Evolutionary conservation across 441 rosid species (phyloP).

Genomic region (Adansonia rubrostipa): DNA sequence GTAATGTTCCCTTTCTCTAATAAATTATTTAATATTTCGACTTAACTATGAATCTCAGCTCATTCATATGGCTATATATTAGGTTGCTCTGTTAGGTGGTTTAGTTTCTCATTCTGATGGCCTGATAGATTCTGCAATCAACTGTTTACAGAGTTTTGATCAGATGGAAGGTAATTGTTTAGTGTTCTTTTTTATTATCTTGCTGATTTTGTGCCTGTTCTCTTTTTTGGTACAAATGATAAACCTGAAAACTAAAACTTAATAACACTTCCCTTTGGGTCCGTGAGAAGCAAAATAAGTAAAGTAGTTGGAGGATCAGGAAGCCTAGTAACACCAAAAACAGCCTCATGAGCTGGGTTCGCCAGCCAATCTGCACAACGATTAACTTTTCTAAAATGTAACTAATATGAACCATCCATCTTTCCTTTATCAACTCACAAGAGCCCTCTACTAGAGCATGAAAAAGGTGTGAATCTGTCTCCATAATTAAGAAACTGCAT

Average conservation of each 20-base stretch:
- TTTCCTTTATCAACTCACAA: background rate
- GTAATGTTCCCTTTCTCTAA: slow-evolving; percentile 46
- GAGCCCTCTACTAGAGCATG: background rate
- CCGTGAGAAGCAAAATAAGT: slow-evolving; percentile 2
- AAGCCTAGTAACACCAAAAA: background rate
- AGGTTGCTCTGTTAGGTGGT: slow-evolving; percentile 83
- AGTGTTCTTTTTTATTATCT: background rate
- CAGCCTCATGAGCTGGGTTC: background rate
- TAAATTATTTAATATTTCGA: slow-evolving; percentile 15
- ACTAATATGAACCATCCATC: background rate
- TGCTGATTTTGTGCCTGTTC: slow-evolving; percentile 8
- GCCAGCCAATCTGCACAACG: background rate
- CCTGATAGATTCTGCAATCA: slow-evolving; percentile 63
- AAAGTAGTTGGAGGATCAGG: background rate
- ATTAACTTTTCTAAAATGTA: background rate
- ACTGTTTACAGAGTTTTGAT: slow-evolving; percentile 54
- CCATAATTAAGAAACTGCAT: background rate
- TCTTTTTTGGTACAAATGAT: background rate
- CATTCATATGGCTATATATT: slow-evolving; percentile 33
- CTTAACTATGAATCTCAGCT: slow-evolving; percentile 28
- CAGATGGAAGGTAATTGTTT: slow-evolving; percentile 46
- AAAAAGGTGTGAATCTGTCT: slow-evolving; percentile 6
- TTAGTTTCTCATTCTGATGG: slow-evolving; percentile 80
- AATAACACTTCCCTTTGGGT: background rate
- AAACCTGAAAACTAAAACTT: background rate